Evolutionary conservation across 768 basidiomycete genomes (phyloP).

Genomic region (Plicaturopsis crispa): DNA sequence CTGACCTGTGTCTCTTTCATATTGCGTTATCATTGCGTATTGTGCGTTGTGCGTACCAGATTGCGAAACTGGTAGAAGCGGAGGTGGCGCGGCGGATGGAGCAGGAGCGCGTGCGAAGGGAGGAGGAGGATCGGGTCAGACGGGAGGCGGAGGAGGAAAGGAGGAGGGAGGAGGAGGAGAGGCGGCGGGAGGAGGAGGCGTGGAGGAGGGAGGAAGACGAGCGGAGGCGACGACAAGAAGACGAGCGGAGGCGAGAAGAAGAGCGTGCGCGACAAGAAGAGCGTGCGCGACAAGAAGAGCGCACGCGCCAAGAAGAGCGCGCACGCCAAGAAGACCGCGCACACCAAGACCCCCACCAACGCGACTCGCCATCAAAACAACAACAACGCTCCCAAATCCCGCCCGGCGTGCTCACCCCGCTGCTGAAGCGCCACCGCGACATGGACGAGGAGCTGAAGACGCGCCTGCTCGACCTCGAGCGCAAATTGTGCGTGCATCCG

Average conservation of each 20-base stretch:
- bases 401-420: constrained; percentile 49
- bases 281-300: constrained; percentile 17
- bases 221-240: constrained; percentile 9
- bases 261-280: constrained; percentile 10
- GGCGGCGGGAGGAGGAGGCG: constrained; percentile 17
- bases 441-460: constrained; percentile 59
- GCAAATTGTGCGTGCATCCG: constrained; percentile 51
- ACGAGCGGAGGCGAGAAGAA: constrained; percentile 14
- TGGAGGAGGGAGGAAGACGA: constrained; percentile 12
- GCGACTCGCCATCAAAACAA: constrained; percentile 29
- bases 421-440: constrained; percentile 58
- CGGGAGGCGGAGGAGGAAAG: constrained; percentile 25
- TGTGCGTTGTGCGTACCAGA: constrained; percentile 39
- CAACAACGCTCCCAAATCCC: constrained; percentile 15
- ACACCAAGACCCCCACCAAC: constrained; percentile 7
- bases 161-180: constrained; percentile 27
- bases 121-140: constrained; percentile 22
- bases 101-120: constrained; percentile 24
- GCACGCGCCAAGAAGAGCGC: constrained; percentile 6
- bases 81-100: constrained; percentile 64
- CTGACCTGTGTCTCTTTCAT: not conserved
- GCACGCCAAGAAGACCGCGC: constrained; percentile 17
- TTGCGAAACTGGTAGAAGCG: constrained; percentile 64
- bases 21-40: constrained; percentile 1
- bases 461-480: constrained; percentile 63